Evolutionary conservation across 2,329 filamentous ascomycete species (phyloP).

Genomic region (Colletotrichum camelliae): DNA sequence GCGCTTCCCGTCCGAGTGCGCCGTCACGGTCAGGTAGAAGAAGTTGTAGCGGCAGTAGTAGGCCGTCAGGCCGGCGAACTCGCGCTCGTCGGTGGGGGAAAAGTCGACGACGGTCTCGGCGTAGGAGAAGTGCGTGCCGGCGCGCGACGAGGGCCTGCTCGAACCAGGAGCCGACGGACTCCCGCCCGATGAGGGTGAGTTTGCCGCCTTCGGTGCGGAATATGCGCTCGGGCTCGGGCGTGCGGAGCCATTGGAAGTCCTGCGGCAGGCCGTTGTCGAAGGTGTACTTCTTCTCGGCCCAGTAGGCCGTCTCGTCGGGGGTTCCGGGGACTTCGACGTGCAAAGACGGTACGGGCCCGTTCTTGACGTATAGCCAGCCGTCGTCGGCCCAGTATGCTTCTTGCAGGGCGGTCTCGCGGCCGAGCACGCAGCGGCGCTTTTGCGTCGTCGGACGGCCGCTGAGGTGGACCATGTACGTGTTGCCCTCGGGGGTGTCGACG

Average conservation of each 20-base stretch:
- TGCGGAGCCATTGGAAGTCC: slow-evolving; percentile 64
- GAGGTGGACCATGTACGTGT: slow-evolving; percentile 60
- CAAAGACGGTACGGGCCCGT: slow-evolving; percentile 60
- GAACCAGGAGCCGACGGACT: slow-evolving; percentile 63
- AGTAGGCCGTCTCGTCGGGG: slow-evolving; percentile 54
- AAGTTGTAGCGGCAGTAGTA: slow-evolving; percentile 72
- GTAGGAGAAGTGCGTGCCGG: slow-evolving; percentile 64
- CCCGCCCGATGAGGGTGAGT: slow-evolving; percentile 55
- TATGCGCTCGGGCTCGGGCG: slow-evolving; percentile 59
- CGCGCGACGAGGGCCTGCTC: slow-evolving; percentile 62
- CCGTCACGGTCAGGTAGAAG: slow-evolving; percentile 67
- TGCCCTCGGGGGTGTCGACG: slow-evolving; percentile 58
- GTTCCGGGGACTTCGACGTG: slow-evolving; percentile 54
- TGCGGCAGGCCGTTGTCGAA: slow-evolving; percentile 51
- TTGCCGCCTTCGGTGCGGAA: slow-evolving; percentile 44
- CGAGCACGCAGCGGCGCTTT: slow-evolving; percentile 56
- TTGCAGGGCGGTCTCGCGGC: slow-evolving; percentile 63
- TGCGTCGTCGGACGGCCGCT: slow-evolving; percentile 57
- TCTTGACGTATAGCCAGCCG: slow-evolving; percentile 68
- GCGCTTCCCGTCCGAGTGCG: slow-evolving; percentile 58
- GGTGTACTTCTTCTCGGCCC: slow-evolving; percentile 52
- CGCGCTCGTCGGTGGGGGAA: slow-evolving; percentile 60
- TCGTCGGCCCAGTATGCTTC: slow-evolving; percentile 65
- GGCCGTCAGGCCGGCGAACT: slow-evolving; percentile 65
- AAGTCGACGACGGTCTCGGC: slow-evolving; percentile 62